A percentile compares a stretch with the other conserved stretches of the same genome.
phyloP scores from a whole-genome alignment of 495 filamentous ascomycete species.

The Opeltia flavorubescens region DNA sequence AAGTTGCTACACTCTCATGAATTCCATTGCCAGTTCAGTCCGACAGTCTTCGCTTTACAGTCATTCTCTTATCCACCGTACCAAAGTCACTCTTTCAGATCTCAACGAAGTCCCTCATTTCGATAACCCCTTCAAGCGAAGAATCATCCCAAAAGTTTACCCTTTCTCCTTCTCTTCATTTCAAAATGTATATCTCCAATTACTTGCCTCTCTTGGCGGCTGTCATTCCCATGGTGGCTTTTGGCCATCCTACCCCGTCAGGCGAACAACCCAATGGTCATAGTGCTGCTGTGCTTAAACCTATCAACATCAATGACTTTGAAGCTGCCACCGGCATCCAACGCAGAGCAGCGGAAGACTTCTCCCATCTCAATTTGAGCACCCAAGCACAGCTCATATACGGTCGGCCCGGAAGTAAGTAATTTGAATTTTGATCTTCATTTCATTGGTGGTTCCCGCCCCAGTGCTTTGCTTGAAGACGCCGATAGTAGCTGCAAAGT shows the following conservation, averaged over 20 bases:
- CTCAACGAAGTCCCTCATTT: no score
- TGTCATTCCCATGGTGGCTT: not conserved
- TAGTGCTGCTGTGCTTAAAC: not conserved
- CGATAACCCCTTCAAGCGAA: no score
- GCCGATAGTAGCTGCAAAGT: not conserved
- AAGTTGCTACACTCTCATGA: no score
- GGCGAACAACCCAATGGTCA: not conserved
- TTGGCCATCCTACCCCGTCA: not conserved
- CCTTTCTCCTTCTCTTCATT: not conserved
- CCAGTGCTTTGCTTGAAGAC: not conserved
- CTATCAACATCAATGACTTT: conserved; percentile 1
- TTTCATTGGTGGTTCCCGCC: no score
- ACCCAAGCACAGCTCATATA: conserved; percentile 5
- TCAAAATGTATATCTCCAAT: not conserved
- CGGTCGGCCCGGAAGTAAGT: conserved; percentile 4
- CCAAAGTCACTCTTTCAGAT: no score
- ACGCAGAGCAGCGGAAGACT: not conserved
- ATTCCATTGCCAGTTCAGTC: no score
- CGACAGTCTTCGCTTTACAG: no score
- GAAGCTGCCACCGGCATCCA: not conserved
- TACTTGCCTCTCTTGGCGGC: not conserved
- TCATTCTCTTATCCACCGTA: no score
- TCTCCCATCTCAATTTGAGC: conserved; percentile 1
- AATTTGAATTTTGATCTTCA: not conserved
- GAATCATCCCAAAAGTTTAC: no score